phyloP scores from a whole-genome alignment of 306 rosid species.

The Trichosanthes cucumerina region DNA sequence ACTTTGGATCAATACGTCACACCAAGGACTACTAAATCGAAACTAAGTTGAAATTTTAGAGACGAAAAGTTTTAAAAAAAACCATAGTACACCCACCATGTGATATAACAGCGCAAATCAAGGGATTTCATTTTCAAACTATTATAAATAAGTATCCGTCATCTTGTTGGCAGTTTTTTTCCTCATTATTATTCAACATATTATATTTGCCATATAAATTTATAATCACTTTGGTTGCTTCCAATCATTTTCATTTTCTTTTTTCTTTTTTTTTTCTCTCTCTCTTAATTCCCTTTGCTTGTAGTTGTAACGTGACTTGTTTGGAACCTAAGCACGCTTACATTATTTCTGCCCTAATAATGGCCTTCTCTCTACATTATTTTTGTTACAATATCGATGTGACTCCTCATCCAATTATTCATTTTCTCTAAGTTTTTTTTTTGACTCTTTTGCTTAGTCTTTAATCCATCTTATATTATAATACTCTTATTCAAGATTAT shows the following conservation, averaged over 20 bases:
- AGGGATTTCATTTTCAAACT: slow-evolving; percentile 3
- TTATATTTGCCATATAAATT: background rate
- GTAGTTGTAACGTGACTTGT: slow-evolving; percentile 5
- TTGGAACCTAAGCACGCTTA: slow-evolving; percentile 9
- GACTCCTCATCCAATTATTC: slow-evolving; percentile 9
- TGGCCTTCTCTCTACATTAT: background rate
- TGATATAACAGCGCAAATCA: slow-evolving; percentile 9
- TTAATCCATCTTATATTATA: background rate
- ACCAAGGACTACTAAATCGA: no score
- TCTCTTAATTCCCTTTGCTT: background rate
- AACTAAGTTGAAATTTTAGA: background rate
- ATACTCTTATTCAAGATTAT: background rate
- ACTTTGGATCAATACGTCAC: no score
- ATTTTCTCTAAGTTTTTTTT: background rate
- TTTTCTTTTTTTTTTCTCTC: background rate
- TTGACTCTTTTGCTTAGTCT: slow-evolving; percentile 2
- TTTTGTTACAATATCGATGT: background rate
- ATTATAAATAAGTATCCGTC: background rate
- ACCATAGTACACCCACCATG: slow-evolving; percentile 7
- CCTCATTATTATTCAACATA: background rate
- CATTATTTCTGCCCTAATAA: background rate
- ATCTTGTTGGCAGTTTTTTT: background rate
- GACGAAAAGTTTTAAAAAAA: background rate
- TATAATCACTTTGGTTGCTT: slow-evolving; percentile 2
- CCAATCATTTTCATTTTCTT: slow-evolving; percentile 10